Base-by-base conservation (phyloP, 768 basidiomycete species). In the Auriscalpium orientale region DNA sequence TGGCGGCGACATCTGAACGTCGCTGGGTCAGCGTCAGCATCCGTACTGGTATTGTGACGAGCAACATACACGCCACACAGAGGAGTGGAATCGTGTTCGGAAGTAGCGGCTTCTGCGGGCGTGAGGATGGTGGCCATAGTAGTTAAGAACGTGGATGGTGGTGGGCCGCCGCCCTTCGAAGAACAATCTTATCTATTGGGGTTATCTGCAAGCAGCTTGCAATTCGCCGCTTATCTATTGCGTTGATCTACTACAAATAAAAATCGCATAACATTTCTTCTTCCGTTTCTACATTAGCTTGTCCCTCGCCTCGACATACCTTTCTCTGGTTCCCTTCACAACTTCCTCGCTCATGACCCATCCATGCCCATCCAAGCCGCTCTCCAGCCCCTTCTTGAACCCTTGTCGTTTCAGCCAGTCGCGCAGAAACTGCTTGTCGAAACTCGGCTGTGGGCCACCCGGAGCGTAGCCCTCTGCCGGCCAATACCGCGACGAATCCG, bases 401-500 rank as follows among this genome's bases (percentile, higher is more conserved):
- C 92, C 92, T 8, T 74, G 72, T 28, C 72, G 65, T 11, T 85
- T 85, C 33, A 99, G 74, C 86, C 92, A 91, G 67, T 98, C 95
- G 18, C 97, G 77, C 55, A 98, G 73, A 65, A 89, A 98, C 71
- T 99, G 97, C 72, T 98, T 99, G 70, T 98, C 97, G 65, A 97
- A 98, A 66, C 91, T 92, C 18, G 87, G 82, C 71, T 97, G 95
- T 0, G 84, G 66, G 37, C 79, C 75, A 4, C 95, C 97, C 4
- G 83, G 76, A 34, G 72, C 70, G 71, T 97, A 98, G 3, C 74
- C 79, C 5, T 74, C 77, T 7, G 85, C 74, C 1, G 94, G 91
- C 97, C 97, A 98, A 74, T 98, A 99, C 35, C 95, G 82, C 16
- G 93, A 97, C 12, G 94, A 98, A 70, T 99, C 97, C 18, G 95